A percentile compares a stretch with the other conserved stretches of the same genome.
phyloP scores from a whole-genome alignment of 2,329 filamentous ascomycete genomes.

The Alternaria sp. region DNA sequence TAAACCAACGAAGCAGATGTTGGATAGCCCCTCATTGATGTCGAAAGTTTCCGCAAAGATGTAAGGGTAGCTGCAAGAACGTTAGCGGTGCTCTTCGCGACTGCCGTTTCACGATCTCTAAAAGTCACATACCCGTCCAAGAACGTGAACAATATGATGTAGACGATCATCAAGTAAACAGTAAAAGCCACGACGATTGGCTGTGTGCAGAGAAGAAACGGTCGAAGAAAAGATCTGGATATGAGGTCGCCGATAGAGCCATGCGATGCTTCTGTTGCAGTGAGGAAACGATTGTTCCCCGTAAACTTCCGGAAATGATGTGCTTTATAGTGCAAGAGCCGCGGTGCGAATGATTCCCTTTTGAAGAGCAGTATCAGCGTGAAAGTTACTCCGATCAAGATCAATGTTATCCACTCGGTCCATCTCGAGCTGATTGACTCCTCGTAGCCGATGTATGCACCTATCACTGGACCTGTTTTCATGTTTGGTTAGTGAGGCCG shows the following conservation, averaged over 20 bases:
- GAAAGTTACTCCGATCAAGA: constrained; percentile 25
- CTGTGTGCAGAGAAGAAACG: constrained; percentile 49
- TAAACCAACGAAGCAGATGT: constrained; percentile 57
- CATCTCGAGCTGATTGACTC: constrained; percentile 29
- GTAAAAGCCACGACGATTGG: constrained; percentile 58
- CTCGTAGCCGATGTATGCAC: constrained; percentile 28
- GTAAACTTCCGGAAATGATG: constrained; percentile 35
- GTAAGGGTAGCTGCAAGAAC: constrained; percentile 31
- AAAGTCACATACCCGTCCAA: constrained; percentile 55
- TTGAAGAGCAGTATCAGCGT: constrained; percentile 19
- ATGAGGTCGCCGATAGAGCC: constrained; percentile 42
- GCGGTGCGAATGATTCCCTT: constrained; percentile 29
- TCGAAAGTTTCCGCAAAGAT: constrained; percentile 60
- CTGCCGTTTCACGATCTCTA: not conserved
- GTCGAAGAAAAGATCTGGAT: constrained; percentile 48
- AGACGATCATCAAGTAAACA: constrained; percentile 61
- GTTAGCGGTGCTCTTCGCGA: not conserved
- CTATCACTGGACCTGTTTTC: constrained; percentile 54
- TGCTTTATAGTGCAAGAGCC: constrained; percentile 43
- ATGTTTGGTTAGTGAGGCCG: not conserved
- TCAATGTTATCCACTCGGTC: constrained; percentile 34
- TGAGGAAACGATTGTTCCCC: constrained; percentile 53
- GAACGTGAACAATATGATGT: constrained; percentile 62
- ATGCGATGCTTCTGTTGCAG: constrained; percentile 54
- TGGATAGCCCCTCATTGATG: constrained; percentile 53